A percentile compares a stretch with the other conserved stretches of the same genome.
These are phyloP conservation scores for Flaveria sonorensis DNA, from an alignment of 129 eudicot species.

Conservation along the genomic window DNA sequence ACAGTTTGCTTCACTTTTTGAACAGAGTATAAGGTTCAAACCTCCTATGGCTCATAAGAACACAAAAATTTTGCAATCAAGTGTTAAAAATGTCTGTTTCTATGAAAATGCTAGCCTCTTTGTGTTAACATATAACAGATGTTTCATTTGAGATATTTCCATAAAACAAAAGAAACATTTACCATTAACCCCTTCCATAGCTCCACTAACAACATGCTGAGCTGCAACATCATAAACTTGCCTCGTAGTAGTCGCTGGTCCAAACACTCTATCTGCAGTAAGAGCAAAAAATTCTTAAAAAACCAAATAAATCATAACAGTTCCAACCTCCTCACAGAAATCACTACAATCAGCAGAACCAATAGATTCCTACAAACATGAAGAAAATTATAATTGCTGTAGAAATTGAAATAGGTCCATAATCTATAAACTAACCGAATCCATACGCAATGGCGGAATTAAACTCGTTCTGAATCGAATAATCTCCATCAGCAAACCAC, in stretches of 20 bases:
- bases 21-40: slow-evolving; percentile 1
- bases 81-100: background rate
- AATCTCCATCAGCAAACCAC: slow-evolving; percentile 93
- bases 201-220: slow-evolving; percentile 83
- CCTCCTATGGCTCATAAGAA: slow-evolving; percentile 3
- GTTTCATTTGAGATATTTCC: too few relatives aligned
- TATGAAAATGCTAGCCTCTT: slow-evolving; percentile 11
- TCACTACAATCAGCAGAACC: background rate
- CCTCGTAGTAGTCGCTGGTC: slow-evolving; percentile 94
- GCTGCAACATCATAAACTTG: slow-evolving; percentile 96
- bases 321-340: slow-evolving; percentile 3
- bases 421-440: slow-evolving; percentile 54
- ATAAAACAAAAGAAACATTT: background rate
- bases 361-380: background rate
- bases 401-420: background rate
- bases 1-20: background rate
- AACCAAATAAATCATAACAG: background rate
- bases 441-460: slow-evolving; percentile 62
- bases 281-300: background rate
- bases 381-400: background rate
- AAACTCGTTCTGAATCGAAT: slow-evolving; percentile 65
- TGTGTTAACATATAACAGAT: background rate
- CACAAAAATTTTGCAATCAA: background rate
- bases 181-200: slow-evolving; percentile 97
- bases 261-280: slow-evolving; percentile 84